Conservation (phyloP, 495 filamentous ascomycete species). For the Apiosordaria backusii region DNA sequence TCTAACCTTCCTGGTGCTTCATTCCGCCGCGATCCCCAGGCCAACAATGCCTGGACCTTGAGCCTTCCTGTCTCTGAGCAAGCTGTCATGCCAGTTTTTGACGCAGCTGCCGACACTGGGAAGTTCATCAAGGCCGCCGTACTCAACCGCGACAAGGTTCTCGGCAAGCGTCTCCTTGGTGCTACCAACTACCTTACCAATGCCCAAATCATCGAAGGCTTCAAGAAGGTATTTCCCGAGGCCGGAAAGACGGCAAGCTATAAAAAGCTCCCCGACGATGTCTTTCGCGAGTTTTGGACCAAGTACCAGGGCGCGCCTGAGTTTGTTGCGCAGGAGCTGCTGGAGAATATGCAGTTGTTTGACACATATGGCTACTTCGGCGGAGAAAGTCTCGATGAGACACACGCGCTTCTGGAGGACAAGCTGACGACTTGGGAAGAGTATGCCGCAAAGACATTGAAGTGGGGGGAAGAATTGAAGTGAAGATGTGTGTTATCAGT, state of each 20-base stretch:
- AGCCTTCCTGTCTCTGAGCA: constrained; percentile 39
- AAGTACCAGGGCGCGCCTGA: constrained; percentile 37
- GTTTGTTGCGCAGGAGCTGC: constrained; percentile 45
- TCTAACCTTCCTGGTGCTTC: constrained; percentile 40
- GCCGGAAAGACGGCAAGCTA: constrained; percentile 46
- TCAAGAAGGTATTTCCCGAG: constrained; percentile 47
- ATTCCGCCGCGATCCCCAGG: constrained; percentile 30
- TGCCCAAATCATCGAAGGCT: constrained; percentile 44
- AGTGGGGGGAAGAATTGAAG: not conserved
- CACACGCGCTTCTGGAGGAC: constrained; percentile 34
- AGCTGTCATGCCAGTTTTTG: constrained; percentile 51
- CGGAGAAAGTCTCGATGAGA: constrained; percentile 37
- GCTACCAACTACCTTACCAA: constrained; percentile 51
- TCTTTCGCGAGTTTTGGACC: constrained; percentile 44
- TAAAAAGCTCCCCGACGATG: constrained; percentile 42
- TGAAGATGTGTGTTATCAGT: not conserved
- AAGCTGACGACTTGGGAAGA: constrained; percentile 42
- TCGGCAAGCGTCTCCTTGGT: constrained; percentile 41
- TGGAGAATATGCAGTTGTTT: constrained; percentile 53
- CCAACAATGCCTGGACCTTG: constrained; percentile 38
- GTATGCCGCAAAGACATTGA: constrained; percentile 24
- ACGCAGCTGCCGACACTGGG: constrained; percentile 49
- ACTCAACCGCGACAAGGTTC: constrained; percentile 33
- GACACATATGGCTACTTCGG: constrained; percentile 52
- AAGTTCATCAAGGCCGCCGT: constrained; percentile 56